Conservation (phyloP, 768 basidiomycete species). For the Agrocybe chaxingu region DNA sequence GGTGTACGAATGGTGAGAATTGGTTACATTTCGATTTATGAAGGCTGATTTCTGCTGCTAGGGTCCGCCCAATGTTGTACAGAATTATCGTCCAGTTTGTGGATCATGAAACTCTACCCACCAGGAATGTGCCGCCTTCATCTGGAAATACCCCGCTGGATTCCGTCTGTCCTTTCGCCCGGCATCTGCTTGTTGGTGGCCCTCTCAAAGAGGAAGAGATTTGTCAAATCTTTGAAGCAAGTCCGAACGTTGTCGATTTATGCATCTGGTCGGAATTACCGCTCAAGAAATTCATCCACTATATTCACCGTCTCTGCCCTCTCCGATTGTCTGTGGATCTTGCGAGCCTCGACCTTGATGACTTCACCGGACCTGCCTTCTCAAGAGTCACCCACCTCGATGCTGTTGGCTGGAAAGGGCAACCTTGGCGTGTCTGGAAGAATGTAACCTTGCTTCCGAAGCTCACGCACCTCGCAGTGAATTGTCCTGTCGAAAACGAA, state of each 20-base stretch:
- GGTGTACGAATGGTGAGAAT: no score
- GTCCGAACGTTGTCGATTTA: constrained; percentile 9
- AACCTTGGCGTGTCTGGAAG: background rate
- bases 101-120: no score
- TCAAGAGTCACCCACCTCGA: constrained; percentile 7
- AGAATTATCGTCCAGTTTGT: no score
- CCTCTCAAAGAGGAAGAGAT: background rate
- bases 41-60: no score
- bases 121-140: no score
- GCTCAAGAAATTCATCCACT: background rate
- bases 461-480: constrained; percentile 11
- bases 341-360: background rate
- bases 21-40: no score
- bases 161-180: constrained; percentile 6
- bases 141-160: background rate
- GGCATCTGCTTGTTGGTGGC: constrained; percentile 12
- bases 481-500: background rate
- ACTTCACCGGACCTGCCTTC: constrained; percentile 1
- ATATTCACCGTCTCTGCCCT: background rate
- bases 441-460: background rate
- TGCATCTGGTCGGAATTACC: constrained; percentile 1
- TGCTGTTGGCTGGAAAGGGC: background rate
- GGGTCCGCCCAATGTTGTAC: no score
- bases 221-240: constrained; percentile 1
- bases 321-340: constrained; percentile 3